A percentile compares a stretch with the other conserved stretches of the same genome.
phyloP scores from a whole-genome alignment of 768 basidiomycete species.

The Pholiota molesta region DNA sequence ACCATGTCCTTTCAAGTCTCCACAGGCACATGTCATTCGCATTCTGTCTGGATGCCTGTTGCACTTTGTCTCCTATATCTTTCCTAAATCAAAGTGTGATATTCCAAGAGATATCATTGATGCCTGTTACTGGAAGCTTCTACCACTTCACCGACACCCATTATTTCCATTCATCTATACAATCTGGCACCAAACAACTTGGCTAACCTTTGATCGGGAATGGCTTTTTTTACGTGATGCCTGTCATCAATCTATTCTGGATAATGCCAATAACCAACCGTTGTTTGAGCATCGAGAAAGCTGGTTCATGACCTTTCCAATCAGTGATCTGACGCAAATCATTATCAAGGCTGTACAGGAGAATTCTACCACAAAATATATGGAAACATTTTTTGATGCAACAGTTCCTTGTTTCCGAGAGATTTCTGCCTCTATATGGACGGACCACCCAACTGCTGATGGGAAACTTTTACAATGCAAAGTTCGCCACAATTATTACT shows the following conservation, averaged over 20 bases:
- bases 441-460: too few relatives aligned
- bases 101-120: too few relatives aligned
- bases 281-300: too few relatives aligned
- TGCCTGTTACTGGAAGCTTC: too few relatives aligned
- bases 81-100: too few relatives aligned
- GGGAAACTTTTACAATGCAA: too few relatives aligned
- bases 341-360: not conserved
- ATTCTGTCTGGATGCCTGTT: not conserved
- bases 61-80: too few relatives aligned
- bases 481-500: not conserved
- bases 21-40: not conserved
- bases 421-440: not conserved
- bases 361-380: not conserved
- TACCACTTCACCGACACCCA: not conserved
- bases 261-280: too few relatives aligned
- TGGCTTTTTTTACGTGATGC: not conserved
- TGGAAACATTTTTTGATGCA: not conserved
- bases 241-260: not conserved
- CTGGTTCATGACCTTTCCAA: not conserved
- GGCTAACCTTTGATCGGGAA: not conserved
- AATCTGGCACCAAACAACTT: not conserved
- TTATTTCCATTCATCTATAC: not conserved
- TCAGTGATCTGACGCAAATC: not conserved
- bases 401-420: not conserved
- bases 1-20: conserved; percentile 2